A percentile compares a stretch with the other conserved stretches of the same genome.
Evolutionary conservation across 257 asterid species (phyloP).

Genomic region (Linderniella brevidens): DNA sequence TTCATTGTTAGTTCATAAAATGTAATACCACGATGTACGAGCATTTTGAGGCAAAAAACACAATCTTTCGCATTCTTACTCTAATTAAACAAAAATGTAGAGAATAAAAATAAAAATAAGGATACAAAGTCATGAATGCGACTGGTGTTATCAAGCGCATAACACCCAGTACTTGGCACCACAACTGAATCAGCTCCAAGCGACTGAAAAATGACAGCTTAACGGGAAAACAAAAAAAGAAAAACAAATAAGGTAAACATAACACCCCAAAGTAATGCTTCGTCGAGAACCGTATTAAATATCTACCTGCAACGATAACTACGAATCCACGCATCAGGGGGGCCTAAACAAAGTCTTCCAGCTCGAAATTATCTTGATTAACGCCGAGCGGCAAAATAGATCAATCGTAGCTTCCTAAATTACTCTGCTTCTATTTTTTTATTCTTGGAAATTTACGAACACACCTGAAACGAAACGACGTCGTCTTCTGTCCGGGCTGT

Average conservation of each 20-base stretch:
- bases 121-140: constrained; percentile 84
- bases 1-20: too few relatives aligned
- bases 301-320: constrained; percentile 29
- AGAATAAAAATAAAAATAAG: constrained; percentile 13
- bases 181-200: constrained; percentile 50
- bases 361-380: constrained; percentile 12
- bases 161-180: constrained; percentile 65
- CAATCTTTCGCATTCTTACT: too few relatives aligned
- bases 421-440: too few relatives aligned
- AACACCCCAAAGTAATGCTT: not conserved
- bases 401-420: too few relatives aligned
- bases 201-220: constrained; percentile 38
- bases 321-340: constrained; percentile 15
- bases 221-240: constrained; percentile 8
- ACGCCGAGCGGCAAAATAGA: constrained; percentile 5
- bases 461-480: too few relatives aligned
- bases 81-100: not conserved
- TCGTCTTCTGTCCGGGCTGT: too few relatives aligned
- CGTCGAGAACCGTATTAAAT: not conserved
- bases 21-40: too few relatives aligned
- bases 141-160: constrained; percentile 64
- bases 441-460: too few relatives aligned
- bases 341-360: constrained; percentile 4
- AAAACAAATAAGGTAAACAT: not conserved
- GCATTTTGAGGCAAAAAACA: too few relatives aligned